Percentiles rank a stretch among this genome's conserved stretches.
phyloP scores from a whole-genome alignment of 2,329 filamentous ascomycete genomes.

The Xylaria polymorpha region DNA sequence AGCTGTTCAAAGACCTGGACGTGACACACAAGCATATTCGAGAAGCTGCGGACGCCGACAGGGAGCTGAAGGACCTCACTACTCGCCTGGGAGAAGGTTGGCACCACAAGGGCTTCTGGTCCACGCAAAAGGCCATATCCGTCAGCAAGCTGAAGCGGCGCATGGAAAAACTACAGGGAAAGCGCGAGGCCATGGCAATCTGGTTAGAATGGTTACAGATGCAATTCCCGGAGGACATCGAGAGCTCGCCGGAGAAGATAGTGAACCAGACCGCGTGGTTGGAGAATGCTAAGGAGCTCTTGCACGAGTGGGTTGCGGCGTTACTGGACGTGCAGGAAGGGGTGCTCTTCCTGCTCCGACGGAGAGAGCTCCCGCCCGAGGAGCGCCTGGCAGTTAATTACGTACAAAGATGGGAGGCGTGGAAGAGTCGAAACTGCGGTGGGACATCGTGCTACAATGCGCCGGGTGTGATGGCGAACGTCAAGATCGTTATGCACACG shows the following conservation, averaged over 20 bases:
- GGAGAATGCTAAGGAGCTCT: constrained; percentile 22
- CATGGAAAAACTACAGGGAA: not conserved
- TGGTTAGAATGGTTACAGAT: not conserved
- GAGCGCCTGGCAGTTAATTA: not conserved
- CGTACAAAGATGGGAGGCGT: constrained; percentile 35
- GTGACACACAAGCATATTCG: not conserved
- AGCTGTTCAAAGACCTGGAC: constrained; percentile 20
- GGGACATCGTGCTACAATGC: constrained; percentile 41
- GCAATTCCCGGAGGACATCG: not conserved
- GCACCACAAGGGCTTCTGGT: not conserved
- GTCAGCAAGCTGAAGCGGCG: not conserved
- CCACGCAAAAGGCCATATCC: not conserved
- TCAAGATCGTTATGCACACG: not conserved
- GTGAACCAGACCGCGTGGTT: constrained; percentile 28
- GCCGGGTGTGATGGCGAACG: not conserved
- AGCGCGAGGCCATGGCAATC: not conserved
- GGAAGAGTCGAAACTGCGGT: constrained; percentile 44
- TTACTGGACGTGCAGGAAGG: constrained; percentile 37
- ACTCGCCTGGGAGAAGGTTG: not conserved
- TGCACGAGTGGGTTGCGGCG: constrained; percentile 30
- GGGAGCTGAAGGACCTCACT: not conserved
- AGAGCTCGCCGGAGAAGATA: not conserved
- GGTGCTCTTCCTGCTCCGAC: constrained; percentile 32
- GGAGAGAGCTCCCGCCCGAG: constrained; percentile 17
- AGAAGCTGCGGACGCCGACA: constrained; percentile 2